Evolutionary conservation across 75 land plant genomes (phyloP), one percentile per base, ranked within the genome.

Genomic region (Adiantum capillusveneris): DNA sequence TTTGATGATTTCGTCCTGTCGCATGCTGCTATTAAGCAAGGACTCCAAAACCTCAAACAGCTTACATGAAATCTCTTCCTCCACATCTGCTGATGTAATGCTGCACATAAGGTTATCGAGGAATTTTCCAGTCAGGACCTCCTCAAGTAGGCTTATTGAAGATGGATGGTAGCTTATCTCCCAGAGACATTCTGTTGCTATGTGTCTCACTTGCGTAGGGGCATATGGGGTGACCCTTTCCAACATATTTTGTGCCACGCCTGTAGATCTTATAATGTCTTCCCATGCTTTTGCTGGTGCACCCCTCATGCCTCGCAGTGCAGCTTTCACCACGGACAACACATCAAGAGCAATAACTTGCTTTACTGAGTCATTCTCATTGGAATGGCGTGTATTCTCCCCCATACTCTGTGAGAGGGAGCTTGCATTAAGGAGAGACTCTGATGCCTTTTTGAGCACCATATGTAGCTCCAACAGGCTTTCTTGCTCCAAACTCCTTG

Each of bases 11-110:
- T 48, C 51, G 6, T 48, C 51, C 20, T 48, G 51, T 20, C 51
- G 9, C 51, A 5, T 18, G 18, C 51, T 48, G 18, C 51, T 5
- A 19, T 48, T 48, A 5, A 48, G 11, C 51, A 48, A 19, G 6
- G 51, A 13, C 51, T 48, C 51, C 51, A 48, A 19, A 6, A 48
- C 51, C 18, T 48, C 51, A 19, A 48, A 48, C 51, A 48, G 18
- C 6, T 48, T 48, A 19, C 51, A 48, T 12, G 51, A 12, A 12
- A 48, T 20, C 6, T 48, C 20, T 5, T 48, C 51, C 20, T 48
- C 51, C 51, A 48, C 20, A 48, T 48, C 51, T 5, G 51, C 5
- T 12, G 51, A 48, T 12, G 51, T 19, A 20, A 48, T 48, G 18
- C 51, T 48, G 11, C 6, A 48, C 51, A 48, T 12, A 9, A 48